Conservation (phyloP, 257 asterid species). For the Solanum medicagineum region DNA sequence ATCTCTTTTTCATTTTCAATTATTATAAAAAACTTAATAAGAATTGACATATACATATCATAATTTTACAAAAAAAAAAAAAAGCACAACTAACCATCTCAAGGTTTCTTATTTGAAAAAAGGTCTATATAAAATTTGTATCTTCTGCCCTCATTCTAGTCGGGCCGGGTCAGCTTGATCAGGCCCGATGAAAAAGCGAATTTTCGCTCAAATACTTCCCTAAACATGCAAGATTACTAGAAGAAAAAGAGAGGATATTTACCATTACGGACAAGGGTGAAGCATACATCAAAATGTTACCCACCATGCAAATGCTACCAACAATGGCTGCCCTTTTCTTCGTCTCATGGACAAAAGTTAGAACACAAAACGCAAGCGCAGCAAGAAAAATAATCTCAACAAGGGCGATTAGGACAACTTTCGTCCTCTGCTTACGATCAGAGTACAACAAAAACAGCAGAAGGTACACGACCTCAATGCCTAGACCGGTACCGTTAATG, state of each 20-base stretch:
- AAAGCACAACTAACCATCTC: neutral
- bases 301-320: constrained; percentile 69
- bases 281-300: constrained; percentile 74
- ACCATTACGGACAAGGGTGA: constrained; percentile 80
- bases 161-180: neutral
- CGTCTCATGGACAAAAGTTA: constrained; percentile 25
- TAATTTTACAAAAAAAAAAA: neutral
- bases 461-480: constrained; percentile 47
- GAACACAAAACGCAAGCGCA: constrained; percentile 33
- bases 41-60: neutral
- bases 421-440: constrained; percentile 29
- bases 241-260: neutral
- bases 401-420: constrained; percentile 18
- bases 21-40: neutral
- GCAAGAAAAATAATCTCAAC: constrained; percentile 39
- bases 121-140: too few species aligned
- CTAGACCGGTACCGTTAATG: constrained; percentile 57
- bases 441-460: constrained; percentile 30
- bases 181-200: too few species aligned
- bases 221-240: neutral
- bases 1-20: neutral
- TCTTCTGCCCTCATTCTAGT: too few species aligned
- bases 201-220: too few species aligned
- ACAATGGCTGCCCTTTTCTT: constrained; percentile 50
- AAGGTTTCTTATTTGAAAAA: too few species aligned